Base-by-base conservation (phyloP, 805 yeast genomes). In the Spathaspora hagerdaliae region DNA sequence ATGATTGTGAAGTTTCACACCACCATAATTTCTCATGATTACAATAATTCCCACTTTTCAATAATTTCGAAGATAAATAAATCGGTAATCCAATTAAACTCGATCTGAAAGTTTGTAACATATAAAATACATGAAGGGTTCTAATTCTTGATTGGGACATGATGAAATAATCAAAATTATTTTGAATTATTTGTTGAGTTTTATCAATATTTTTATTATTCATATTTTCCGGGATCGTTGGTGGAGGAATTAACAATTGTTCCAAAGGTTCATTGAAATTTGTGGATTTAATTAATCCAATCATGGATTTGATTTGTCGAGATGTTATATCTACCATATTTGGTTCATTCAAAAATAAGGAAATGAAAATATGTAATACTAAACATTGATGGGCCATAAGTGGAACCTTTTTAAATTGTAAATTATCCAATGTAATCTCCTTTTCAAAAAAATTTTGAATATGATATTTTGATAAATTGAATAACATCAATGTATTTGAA, bases 31-130 rank as follows among this genome's bases (percentile, higher is more conserved):
- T 70, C 57, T 83, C 88, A 51, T 75, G 62, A 24, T 65, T 65
- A 58, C 89, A 82, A 33, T 82, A 85, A 9, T 79, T 74, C 36
- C 94, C 94, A 58, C 85, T 79, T 45, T 73, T 72, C 45, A 85
- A 65, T 47, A 76, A 82, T 42, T 54, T 57, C 5, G 67, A 63
- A 29, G 58, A 59, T 46, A 78, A 56, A 13, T 71, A 70, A 14
- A 74, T 61, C 2, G 66, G 60, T 8, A 69, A 56, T 1, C 78
- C 80, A 31, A 75, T 61, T 38, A 78, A 55, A 12, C 73, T 63
- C 2, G 79, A 70, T 50, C 78, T 68, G 45, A 78, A 61, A 2
- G 73, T 73, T 51, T 77, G 74, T 12, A 79, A 59, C 58, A 75
- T 71, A 53, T 78, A 78, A 42, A 79, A 70, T 7, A 71, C 69